Evolutionary conservation across 164 flowering plant genomes (phyloP).

Genomic region (Vitis rotundifolia): DNA sequence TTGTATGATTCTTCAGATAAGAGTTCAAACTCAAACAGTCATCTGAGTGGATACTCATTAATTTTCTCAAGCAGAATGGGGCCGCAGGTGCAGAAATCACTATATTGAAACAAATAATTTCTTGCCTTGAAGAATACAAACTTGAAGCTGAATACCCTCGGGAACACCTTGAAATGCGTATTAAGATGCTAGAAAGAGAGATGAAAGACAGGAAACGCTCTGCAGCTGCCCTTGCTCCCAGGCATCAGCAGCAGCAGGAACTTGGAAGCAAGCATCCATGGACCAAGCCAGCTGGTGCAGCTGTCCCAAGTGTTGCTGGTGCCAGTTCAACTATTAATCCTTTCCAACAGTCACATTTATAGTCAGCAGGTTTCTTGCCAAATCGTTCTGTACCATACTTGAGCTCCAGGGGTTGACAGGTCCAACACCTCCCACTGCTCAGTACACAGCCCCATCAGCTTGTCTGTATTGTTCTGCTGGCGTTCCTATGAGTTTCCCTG

Average conservation of each 20-base stretch:
- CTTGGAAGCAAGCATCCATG: constrained; percentile 37
- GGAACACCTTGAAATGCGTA: constrained; percentile 38
- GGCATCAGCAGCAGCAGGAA: constrained; percentile 21
- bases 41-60: not conserved
- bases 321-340: constrained; percentile 15
- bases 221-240: constrained; percentile 24
- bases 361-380: constrained; percentile 27
- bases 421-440: constrained; percentile 14
- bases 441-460: constrained; percentile 30
- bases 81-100: constrained; percentile 46
- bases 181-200: constrained; percentile 48
- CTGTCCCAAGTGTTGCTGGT: constrained; percentile 7
- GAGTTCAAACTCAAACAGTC: not conserved
- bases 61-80: constrained; percentile 47
- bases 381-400: constrained; percentile 25
- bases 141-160: constrained; percentile 49
- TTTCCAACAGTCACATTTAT: constrained; percentile 23
- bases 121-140: constrained; percentile 47
- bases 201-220: constrained; percentile 46
- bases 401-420: constrained; percentile 24
- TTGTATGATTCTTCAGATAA: not conserved
- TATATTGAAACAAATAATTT: constrained; percentile 46
- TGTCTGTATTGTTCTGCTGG: constrained; percentile 34
- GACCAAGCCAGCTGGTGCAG: constrained; percentile 11
- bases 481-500: constrained; percentile 25